Evolutionary conservation across 2,329 filamentous ascomycete species (phyloP), one percentile per base, ranked within the genome.

Genomic region (Monosporascus sp.): DNA sequence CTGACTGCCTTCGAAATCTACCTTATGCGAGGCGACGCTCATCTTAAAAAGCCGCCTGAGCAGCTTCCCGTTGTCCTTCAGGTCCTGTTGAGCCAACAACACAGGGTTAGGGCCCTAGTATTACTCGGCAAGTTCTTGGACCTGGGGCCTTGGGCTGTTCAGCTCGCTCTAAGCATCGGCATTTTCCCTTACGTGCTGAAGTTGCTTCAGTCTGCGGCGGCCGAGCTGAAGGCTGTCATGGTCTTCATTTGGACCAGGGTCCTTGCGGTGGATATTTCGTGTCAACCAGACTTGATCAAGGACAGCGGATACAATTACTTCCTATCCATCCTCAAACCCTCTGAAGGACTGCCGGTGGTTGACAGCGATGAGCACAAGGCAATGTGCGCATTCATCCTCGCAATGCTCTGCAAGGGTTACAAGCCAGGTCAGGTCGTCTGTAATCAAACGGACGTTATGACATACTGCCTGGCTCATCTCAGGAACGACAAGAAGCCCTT

Each of bases 171-270:
- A 17, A 97, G 92, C 70, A 99, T 99, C 57, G 94, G 94, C 24
- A 99, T 99, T 58, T 99, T 99, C 70, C 94, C 94, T 0, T 99
- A 99, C 67, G 94, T 99, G n/a, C 76, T 99, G 37, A 99, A 99
- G 72, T 78, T 99, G 26, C 77, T 99, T 19, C 94, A 99, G 69
- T 97, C 94, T 5, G 93, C 95, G 47, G 94, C 94, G 0, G 83
- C 91, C 47, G 94, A 99, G 70, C 75, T 99, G 57, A 97, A 97
- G 67, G 93, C 94, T 0, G 92, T 97, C 55, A 97, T 99, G 94
- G 92, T 99, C 5, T 99, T 97, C 70, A 99, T 99, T 58, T 99
- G 94, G 94, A 92, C 94, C 6, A 84, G 94, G 48, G 91, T 99
- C 44, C 83, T 99, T 59, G 94, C 94, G 7, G 94, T 99, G 6